A percentile compares a stretch with the other conserved stretches of the same genome.
These are phyloP conservation scores for Diaporthe sp. DNA, from an alignment of 2,329 filamentous ascomycete genomes.

Conservation along the genomic window DNA sequence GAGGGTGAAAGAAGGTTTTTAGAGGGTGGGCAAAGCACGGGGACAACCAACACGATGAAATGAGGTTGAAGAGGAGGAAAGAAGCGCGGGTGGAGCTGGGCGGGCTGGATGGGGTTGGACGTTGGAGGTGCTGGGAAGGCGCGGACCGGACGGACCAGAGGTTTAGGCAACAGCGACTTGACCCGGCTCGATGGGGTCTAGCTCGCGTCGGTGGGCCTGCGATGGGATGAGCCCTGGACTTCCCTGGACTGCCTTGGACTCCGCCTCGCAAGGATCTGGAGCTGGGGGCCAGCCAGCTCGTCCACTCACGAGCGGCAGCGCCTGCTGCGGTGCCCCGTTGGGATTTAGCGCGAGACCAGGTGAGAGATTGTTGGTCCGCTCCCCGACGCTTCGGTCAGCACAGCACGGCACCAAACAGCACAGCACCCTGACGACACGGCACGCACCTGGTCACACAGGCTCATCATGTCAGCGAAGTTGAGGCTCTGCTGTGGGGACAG, in stretches of 20 bases:
- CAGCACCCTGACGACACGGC: not conserved
- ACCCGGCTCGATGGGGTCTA: constrained; percentile 25
- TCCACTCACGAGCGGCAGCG: constrained; percentile 4
- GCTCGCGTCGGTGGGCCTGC: constrained; percentile 6
- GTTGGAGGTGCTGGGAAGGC: constrained; percentile 15
- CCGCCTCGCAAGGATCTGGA: constrained; percentile 32
- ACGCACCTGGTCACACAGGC: not conserved
- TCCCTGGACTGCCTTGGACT: constrained; percentile 27
- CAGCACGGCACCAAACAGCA: constrained; percentile 11
- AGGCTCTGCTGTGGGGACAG: constrained; percentile 34
- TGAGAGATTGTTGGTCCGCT: constrained; percentile 28
- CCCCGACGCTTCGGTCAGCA: constrained; percentile 14
- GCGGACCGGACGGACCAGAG: constrained; percentile 31
- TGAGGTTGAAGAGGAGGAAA: constrained; percentile 33
- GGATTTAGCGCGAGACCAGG: constrained; percentile 12
- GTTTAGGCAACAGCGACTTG: constrained; percentile 36
- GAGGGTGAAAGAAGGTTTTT: constrained; percentile 32
- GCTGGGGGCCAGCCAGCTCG: constrained; percentile 16
- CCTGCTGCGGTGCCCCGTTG: not conserved
- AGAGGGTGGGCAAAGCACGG: constrained; percentile 28
- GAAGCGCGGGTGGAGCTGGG: constrained; percentile 20
- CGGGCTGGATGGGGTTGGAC: constrained; percentile 22
- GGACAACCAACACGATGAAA: constrained; percentile 8
- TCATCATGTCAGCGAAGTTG: constrained; percentile 16
- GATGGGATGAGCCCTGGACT: constrained; percentile 29